phyloP scores from a whole-genome alignment of 805 yeast species.

The baker's yeast (Saccharomyces cerevisiae) region DNA sequence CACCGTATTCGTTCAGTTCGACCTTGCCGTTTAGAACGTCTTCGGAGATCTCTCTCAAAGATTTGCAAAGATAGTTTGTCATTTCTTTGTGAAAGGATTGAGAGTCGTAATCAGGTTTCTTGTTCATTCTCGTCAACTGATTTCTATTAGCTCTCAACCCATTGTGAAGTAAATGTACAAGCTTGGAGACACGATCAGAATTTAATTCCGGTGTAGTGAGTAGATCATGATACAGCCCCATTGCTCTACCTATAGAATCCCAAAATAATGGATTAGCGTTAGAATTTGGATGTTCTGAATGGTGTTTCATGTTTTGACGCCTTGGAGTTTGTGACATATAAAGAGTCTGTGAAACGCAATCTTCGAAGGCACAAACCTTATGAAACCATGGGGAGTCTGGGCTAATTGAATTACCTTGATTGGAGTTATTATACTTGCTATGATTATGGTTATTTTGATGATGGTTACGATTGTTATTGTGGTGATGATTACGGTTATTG shows the following conservation, averaged over 20 bases:
- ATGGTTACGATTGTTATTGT: conserved; percentile 15
- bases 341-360: conserved; percentile 34
- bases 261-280: conserved; percentile 42
- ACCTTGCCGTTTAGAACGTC: conserved; percentile 40
- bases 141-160: conserved; percentile 49
- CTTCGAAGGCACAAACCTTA: conserved; percentile 46
- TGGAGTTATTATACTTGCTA: conserved; percentile 14
- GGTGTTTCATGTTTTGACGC: conserved; percentile 24
- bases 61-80: conserved; percentile 41
- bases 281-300: conserved; percentile 32
- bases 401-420: conserved; percentile 15
- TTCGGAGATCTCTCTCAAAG: conserved; percentile 44
- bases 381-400: conserved; percentile 41
- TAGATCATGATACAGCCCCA: conserved; percentile 42
- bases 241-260: conserved; percentile 44
- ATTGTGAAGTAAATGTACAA: conserved; percentile 46
- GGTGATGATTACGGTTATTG: conserved; percentile 8
- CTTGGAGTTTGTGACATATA: conserved; percentile 31
- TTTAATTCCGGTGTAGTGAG: conserved; percentile 39
- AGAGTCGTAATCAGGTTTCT: conserved; percentile 54
- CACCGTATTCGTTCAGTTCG: conserved; percentile 44
- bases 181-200: conserved; percentile 38
- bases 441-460: conserved; percentile 17
- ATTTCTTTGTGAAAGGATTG: conserved; percentile 48
- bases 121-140: conserved; percentile 46